phyloP scores from a whole-genome alignment of 768 basidiomycete species.

The Suillus luteus region DNA sequence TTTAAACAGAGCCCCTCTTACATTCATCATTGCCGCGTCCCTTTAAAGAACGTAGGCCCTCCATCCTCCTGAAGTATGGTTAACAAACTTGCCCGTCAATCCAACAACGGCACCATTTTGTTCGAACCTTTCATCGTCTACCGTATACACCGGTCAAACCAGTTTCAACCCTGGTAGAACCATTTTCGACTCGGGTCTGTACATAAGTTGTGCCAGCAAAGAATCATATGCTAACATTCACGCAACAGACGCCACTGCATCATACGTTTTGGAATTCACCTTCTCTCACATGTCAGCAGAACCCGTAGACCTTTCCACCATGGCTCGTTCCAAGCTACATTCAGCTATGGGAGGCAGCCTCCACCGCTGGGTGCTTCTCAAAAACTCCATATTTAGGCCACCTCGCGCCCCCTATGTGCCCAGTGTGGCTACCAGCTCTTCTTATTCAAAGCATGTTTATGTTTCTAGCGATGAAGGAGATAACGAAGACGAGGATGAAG shows the following conservation, averaged over 20 bases:
- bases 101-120: slow-evolving; percentile 84
- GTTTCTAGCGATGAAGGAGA: slow-evolving; percentile 44
- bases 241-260: slow-evolving; percentile 22
- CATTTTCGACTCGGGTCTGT: slow-evolving; percentile 20
- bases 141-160: slow-evolving; percentile 70
- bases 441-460: slow-evolving; percentile 36
- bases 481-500: slow-evolving; percentile 46
- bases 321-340: slow-evolving; percentile 77
- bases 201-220: too few relatives aligned
- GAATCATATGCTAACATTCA: slow-evolving; percentile 13
- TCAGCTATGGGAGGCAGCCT: slow-evolving; percentile 63
- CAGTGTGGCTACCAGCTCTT: slow-evolving; percentile 24
- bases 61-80: slow-evolving; percentile 60
- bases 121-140: slow-evolving; percentile 88
- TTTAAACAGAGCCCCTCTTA: not conserved
- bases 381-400: slow-evolving; percentile 74
- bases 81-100: slow-evolving; percentile 78
- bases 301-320: slow-evolving; percentile 51
- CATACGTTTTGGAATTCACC: slow-evolving; percentile 13
- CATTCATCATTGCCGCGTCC: slow-evolving; percentile 27
- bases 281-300: slow-evolving; percentile 49
- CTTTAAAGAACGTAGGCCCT: slow-evolving; percentile 29
- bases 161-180: slow-evolving; percentile 25
- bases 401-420: slow-evolving; percentile 43
- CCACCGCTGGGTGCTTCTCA: slow-evolving; percentile 86